A percentile compares a stretch with the other conserved stretches of the same genome.
These are phyloP conservation scores for Exsudoporus frostii DNA, from an alignment of 768 basidiomycete species.

Conservation along the genomic window DNA sequence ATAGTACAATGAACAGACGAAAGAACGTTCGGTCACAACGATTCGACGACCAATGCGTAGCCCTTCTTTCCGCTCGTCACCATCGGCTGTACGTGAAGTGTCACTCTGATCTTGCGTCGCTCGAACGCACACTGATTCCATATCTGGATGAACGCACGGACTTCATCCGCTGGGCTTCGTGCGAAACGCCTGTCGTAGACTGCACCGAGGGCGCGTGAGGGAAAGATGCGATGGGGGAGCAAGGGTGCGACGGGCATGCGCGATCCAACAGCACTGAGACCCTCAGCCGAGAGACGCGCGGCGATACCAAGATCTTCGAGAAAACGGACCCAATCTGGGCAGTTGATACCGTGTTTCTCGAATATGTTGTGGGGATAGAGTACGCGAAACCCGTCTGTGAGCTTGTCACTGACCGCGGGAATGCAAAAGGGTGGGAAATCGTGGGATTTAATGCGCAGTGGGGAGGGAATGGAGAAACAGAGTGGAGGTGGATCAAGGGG, in stretches of 20 bases:
- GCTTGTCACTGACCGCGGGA: conserved; percentile 17
- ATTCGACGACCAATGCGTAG: conserved; percentile 25
- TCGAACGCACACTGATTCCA: conserved; percentile 35
- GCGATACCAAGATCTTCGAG: conserved; percentile 28
- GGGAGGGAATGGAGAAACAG: conserved; percentile 29
- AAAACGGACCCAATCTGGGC: conserved; percentile 30
- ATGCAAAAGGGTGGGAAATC: conserved; percentile 29
- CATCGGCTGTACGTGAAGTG: conserved; percentile 9
- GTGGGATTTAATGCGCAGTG: conserved; percentile 24
- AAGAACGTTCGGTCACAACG: conserved; percentile 13
- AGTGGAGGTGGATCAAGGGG: conserved; percentile 31
- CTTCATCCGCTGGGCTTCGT: conserved; percentile 17
- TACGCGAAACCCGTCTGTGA: conserved; percentile 25
- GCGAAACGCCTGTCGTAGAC: conserved; percentile 22
- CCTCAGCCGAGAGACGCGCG: conserved; percentile 23
- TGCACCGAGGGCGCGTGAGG: conserved; percentile 9
- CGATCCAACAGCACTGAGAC: conserved; percentile 24
- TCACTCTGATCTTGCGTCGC: conserved; percentile 27
- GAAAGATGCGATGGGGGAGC: conserved; percentile 15
- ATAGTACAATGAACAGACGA: conserved; percentile 1
- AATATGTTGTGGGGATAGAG: conserved; percentile 26
- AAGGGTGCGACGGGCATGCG: conserved; percentile 16
- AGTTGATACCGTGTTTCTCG: conserved; percentile 28
- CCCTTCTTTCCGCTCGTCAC: conserved; percentile 1
- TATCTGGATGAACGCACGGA: conserved; percentile 25